Evolutionary conservation across 768 basidiomycete genomes (phyloP).

Genomic region (Trametes cubensis): DNA sequence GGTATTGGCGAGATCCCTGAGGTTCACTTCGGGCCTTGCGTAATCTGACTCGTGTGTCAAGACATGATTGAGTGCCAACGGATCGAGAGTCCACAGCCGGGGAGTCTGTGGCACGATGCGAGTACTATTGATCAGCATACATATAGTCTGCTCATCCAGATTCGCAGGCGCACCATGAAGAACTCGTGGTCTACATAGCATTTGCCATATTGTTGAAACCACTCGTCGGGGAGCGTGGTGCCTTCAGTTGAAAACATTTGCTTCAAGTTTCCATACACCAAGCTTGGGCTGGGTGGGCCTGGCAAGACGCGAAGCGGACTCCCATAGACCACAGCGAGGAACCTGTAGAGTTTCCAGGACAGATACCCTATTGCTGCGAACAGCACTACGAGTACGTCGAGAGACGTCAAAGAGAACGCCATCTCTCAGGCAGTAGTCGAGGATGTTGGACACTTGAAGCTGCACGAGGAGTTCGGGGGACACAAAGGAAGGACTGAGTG

Average conservation of each 20-base stretch:
- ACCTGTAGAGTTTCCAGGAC: too few species aligned
- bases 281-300: slow-evolving; percentile 50
- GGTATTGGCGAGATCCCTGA: slow-evolving; percentile 42
- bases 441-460: too few species aligned
- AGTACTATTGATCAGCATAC: too few species aligned
- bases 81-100: slow-evolving; percentile 42
- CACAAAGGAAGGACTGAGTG: too few species aligned
- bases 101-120: slow-evolving; percentile 2
- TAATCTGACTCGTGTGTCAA: slow-evolving; percentile 57
- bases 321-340: not conserved
- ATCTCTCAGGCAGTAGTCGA: not conserved
- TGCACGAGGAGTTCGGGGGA: too few species aligned
- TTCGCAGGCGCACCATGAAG: slow-evolving; percentile 42
- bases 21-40: slow-evolving; percentile 51
- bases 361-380: not conserved
- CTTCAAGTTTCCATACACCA: slow-evolving; percentile 52
- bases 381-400: not conserved
- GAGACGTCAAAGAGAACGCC: not conserved
- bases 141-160: too few species aligned
- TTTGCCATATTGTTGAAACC: slow-evolving; percentile 51
- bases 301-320: slow-evolving; percentile 47
- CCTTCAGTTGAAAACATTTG: slow-evolving; percentile 49
- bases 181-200: slow-evolving; percentile 47
- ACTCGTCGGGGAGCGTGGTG: slow-evolving; percentile 40
- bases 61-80: slow-evolving; percentile 64